Conservation (phyloP, 345 rosid genomes). For the Eutrema heterophyllum region DNA sequence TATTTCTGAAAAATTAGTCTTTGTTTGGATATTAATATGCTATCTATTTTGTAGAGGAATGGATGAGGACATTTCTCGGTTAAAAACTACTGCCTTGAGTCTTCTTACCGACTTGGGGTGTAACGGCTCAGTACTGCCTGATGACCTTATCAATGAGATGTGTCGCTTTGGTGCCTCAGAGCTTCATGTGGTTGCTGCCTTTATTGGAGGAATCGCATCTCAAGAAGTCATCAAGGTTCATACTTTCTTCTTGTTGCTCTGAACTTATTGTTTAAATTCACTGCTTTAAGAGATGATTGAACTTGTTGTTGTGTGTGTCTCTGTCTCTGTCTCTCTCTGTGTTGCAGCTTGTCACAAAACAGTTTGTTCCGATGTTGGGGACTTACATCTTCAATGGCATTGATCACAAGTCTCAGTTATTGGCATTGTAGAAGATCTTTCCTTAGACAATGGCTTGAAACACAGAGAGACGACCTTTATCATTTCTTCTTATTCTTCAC, state of each 20-base stretch:
- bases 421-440: conserved; percentile 40
- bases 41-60: conserved; percentile 44
- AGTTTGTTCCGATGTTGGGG: conserved; percentile 86
- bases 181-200: conserved; percentile 92
- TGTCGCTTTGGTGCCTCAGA: conserved; percentile 96
- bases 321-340: not conserved
- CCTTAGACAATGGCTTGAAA: conserved; percentile 1
- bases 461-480: conserved; percentile 7
- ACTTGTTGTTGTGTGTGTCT: not conserved
- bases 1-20: not conserved
- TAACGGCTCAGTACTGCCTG: conserved; percentile 69
- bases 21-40: conserved; percentile 2
- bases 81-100: conserved; percentile 62
- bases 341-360: conserved; percentile 80
- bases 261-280: not conserved
- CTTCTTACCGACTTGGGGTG: conserved; percentile 82
- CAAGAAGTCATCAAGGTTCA: conserved; percentile 93
- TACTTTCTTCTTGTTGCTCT: not conserved
- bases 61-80: conserved; percentile 87
- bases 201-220: conserved; percentile 88
- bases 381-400: conserved; percentile 89
- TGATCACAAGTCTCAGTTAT: conserved; percentile 85
- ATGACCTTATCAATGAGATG: conserved; percentile 93
- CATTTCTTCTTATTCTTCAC: not conserved
- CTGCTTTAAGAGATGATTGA: not conserved